Percentiles rank a stretch among this genome's conserved stretches.
Conservation (phyloP, 352 stramenopile species). For the Phytopythium sindhum region DNA sequence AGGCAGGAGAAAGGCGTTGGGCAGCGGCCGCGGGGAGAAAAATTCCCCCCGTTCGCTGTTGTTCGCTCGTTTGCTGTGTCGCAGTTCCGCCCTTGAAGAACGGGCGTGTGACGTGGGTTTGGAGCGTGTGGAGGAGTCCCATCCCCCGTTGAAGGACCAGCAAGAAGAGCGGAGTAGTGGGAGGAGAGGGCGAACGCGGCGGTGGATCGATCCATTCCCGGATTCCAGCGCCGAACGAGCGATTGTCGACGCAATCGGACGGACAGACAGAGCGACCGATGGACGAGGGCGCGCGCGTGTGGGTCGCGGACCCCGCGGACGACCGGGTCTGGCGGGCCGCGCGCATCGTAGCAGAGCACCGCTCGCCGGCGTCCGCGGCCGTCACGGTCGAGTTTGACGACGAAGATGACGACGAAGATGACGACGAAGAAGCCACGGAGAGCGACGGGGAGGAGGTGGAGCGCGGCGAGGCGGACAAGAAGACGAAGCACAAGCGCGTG, state of each 20-base stretch:
- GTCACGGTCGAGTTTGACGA: constrained; percentile 26
- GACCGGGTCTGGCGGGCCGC: constrained; percentile 62
- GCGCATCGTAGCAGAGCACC: constrained; percentile 21
- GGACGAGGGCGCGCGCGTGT: constrained; percentile 71
- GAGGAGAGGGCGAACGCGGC: background rate
- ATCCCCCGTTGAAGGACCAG: background rate
- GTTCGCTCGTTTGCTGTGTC: background rate
- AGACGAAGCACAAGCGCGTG: constrained; percentile 8
- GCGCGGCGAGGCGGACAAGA: background rate
- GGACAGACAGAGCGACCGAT: constrained; percentile 22
- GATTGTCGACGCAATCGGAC: background rate
- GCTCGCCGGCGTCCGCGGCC: constrained; percentile 1
- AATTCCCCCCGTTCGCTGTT: background rate
- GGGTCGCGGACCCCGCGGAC: constrained; percentile 51
- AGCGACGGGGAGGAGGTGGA: constrained; percentile 3
- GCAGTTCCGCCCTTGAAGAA: constrained; percentile 3
- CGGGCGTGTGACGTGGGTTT: background rate
- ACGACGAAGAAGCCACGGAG: constrained; percentile 13
- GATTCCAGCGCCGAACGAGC: background rate
- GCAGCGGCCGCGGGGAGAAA: background rate
- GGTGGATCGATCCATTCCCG: background rate
- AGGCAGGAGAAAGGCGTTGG: background rate
- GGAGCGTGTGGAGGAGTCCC: background rate
- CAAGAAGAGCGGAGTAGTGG: background rate
- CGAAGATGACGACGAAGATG: constrained; percentile 5